Evolutionary conservation across 2,329 filamentous ascomycete species (phyloP).

Genomic region (Grosmannia penicillata): DNA sequence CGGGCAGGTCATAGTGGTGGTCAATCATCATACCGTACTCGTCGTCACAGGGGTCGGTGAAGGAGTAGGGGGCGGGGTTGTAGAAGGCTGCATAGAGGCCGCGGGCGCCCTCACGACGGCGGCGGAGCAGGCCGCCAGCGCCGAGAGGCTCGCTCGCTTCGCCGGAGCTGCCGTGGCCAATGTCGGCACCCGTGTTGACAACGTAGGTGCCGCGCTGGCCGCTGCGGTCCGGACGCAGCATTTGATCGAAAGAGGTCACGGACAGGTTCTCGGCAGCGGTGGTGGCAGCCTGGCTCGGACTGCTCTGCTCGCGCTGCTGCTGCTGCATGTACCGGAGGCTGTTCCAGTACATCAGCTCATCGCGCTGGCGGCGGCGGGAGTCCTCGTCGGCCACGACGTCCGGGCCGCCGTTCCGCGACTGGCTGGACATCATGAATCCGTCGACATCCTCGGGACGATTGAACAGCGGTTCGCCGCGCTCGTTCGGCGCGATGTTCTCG

Average conservation of each 20-base stretch:
- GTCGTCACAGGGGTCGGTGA: conserved; percentile 46
- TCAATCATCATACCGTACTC: conserved; percentile 36
- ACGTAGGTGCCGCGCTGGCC: conserved; percentile 41
- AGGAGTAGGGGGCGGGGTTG: too few species aligned
- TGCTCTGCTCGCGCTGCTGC: conserved; percentile 9
- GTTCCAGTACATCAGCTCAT: conserved; percentile 55
- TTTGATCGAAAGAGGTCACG: conserved; percentile 39
- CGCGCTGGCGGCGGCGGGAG: conserved; percentile 42
- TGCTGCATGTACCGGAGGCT: conserved; percentile 33
- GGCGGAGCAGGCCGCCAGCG: conserved; percentile 31
- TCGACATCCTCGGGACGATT: conserved; percentile 53
- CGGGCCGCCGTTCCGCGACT: conserved; percentile 20
- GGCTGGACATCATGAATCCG: conserved; percentile 42
- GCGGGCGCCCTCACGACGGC: conserved; percentile 31
- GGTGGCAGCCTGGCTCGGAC: conserved; percentile 1
- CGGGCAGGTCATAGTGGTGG: conserved; percentile 20
- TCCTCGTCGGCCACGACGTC: conserved; percentile 49
- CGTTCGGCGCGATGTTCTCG: conserved; percentile 35
- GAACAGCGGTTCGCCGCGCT: conserved; percentile 37
- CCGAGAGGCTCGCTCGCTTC: conserved; percentile 7
- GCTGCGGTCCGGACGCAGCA: conserved; percentile 33
- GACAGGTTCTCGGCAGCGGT: background rate
- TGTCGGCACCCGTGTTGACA: conserved; percentile 40
- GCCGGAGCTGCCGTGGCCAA: conserved; percentile 12
- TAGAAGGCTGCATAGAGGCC: conserved; percentile 32